Evolutionary conservation across 495 filamentous ascomycete species (phyloP), one percentile per base, ranked within the genome.

Genomic region (Aspergillus nidulans): DNA sequence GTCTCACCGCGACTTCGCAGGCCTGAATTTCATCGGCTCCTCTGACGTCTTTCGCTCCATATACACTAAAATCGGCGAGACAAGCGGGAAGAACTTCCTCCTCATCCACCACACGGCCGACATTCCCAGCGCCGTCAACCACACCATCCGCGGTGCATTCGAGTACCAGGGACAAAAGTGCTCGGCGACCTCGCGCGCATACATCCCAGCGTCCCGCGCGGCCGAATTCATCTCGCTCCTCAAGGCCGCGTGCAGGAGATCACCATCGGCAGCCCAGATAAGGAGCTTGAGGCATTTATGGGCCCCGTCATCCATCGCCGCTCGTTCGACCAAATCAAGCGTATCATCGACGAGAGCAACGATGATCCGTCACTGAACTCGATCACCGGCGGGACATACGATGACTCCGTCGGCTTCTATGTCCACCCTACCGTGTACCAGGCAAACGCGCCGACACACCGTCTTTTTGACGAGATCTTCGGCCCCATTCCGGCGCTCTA

Each of bases 141-240:
- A 94, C 58, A 95, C 90, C 9, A 82, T 95, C 25, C 86, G 90
- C 38, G 90, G 89, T 38, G 86, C 90, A 7, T 95, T 95, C 63
- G 90, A 95, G 71, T 95, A 89, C 65, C 88, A 91, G 66, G 90
- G 90, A 20, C 90, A 95, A 69, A 95, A 95, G 69, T 95, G 90
- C 73, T 88, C 84, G 61, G 90, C 90, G 41, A 88, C 86, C 1
- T 92, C 88, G 44, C 81, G 90, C 15, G 56, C 83, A 15, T 95
- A 94, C 63, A 77, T 95, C 7, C 83, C 90, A 0, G 73, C 80
- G 58, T 88, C 84, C 0, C 61, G 83, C 9, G 85, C 84, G 60
- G 77, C 81, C 21, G 73, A 82, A 53, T 89, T 91, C 73, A 52
- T 72, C 20, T 59, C 77, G 30, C 72, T 66, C 20, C 75, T 92